phyloP scores from a whole-genome alignment of 257 asterid genomes.

The Sherardia arvensis region DNA sequence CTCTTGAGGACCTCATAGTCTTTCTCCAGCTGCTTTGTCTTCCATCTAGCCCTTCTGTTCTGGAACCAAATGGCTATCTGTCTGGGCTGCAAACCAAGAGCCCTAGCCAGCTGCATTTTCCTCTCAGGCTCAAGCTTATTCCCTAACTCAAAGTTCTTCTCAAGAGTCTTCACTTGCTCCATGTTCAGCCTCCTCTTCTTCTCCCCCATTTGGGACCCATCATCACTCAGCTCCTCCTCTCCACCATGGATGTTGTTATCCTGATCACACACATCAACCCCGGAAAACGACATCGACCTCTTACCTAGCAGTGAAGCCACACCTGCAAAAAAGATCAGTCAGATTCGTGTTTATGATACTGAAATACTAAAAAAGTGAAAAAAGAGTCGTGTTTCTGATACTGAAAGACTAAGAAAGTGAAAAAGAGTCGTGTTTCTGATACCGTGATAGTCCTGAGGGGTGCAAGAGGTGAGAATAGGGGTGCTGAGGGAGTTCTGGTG shows the following conservation, averaged over 20 bases:
- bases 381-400: background rate
- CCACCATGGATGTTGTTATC: slow-evolving; percentile 17
- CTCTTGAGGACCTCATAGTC: slow-evolving; percentile 47
- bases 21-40: slow-evolving; percentile 59
- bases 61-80: slow-evolving; percentile 67
- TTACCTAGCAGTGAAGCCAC: slow-evolving; percentile 32
- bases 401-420: background rate
- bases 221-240: slow-evolving; percentile 51
- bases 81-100: slow-evolving; percentile 52
- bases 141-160: slow-evolving; percentile 51
- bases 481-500: slow-evolving; percentile 30
- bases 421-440: background rate
- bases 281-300: slow-evolving; percentile 40
- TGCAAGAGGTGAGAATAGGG: slow-evolving; percentile 26
- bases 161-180: slow-evolving; percentile 58
- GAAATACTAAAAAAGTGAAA: no score
- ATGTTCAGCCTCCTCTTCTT: slow-evolving; percentile 52
- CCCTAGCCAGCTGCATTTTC: slow-evolving; percentile 57
- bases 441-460: slow-evolving; percentile 36
- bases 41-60: slow-evolving; percentile 63
- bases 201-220: slow-evolving; percentile 46
- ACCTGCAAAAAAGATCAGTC: slow-evolving; percentile 8
- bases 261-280: slow-evolving; percentile 24
- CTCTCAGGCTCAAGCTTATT: slow-evolving; percentile 61
- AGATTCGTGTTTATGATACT: background rate